Conservation (phyloP, 2,329 filamentous ascomycete genomes). For the Trichoderma atrobrunneum region DNA sequence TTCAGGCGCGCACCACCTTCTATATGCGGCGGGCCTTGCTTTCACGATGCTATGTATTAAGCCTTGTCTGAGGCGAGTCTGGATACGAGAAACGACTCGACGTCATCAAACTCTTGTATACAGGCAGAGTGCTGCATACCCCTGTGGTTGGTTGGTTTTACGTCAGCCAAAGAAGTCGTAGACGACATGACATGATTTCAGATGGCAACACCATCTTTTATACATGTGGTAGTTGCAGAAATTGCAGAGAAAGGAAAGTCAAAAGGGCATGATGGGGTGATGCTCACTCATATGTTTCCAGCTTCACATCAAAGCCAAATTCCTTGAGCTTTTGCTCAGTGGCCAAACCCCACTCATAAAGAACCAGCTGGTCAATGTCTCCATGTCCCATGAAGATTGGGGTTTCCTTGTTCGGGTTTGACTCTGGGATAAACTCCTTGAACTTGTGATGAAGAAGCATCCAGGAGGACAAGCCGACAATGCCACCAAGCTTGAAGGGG, state of each 20-base stretch:
- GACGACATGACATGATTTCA: neutral
- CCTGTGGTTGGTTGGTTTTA: slow-evolving; percentile 37
- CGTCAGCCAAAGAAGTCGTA: neutral
- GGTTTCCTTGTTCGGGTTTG: slow-evolving; percentile 55
- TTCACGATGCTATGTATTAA: neutral
- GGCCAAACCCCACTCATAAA: slow-evolving; percentile 61
- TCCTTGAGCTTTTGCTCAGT: slow-evolving; percentile 64
- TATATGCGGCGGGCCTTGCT: neutral
- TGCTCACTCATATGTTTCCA: slow-evolving; percentile 70
- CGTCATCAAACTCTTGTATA: slow-evolving; percentile 74
- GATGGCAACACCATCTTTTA: neutral
- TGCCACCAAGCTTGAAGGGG: slow-evolving; percentile 73
- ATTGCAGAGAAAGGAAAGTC: neutral
- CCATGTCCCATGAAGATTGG: slow-evolving; percentile 86
- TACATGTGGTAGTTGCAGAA: neutral
- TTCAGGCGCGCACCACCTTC: neutral
- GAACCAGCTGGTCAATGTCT: slow-evolving; percentile 67
- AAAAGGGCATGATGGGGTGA: neutral
- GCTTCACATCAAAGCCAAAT: slow-evolving; percentile 69
- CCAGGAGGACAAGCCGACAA: slow-evolving; percentile 83
- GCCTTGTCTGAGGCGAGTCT: slow-evolving; percentile 40
- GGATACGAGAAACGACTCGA: slow-evolving; percentile 59
- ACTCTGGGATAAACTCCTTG: slow-evolving; percentile 37
- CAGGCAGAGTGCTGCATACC: slow-evolving; percentile 74
- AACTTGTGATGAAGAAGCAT: slow-evolving; percentile 60